phyloP scores from a whole-genome alignment of 73 alveolate species.

The Paramecium sonneborni region DNA sequence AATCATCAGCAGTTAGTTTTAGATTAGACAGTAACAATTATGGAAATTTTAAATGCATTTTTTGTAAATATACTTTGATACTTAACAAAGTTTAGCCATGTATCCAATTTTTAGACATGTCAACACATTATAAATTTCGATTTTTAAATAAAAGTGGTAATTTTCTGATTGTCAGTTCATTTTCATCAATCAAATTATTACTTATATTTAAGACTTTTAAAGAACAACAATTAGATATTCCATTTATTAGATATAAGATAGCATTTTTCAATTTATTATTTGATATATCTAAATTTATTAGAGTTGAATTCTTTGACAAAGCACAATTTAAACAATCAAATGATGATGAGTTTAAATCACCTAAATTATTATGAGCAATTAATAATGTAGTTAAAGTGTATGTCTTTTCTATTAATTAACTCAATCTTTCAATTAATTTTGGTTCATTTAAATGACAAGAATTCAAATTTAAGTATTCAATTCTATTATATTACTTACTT shows the following conservation, averaged over 20 bases:
- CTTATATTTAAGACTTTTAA: not conserved
- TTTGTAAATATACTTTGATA: not conserved
- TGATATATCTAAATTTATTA: not conserved
- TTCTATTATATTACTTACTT: not conserved
- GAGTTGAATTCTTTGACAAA: not conserved
- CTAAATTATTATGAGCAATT: not conserved
- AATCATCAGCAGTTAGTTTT: conserved; percentile 42
- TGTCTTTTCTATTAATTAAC: not conserved
- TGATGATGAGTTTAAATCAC: not conserved
- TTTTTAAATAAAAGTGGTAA: not conserved
- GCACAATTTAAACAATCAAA: not conserved
- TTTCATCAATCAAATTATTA: conserved; percentile 9
- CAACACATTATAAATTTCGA: not conserved
- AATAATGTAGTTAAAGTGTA: not conserved
- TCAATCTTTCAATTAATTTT: not conserved
- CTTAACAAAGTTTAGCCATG: not conserved
- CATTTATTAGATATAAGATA: not conserved
- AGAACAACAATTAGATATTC: conserved; percentile 8
- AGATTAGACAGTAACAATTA: not conserved
- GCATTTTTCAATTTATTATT: not conserved
- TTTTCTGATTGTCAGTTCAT: not conserved
- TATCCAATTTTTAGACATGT: conserved; percentile 6
- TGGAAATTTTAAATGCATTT: not conserved
- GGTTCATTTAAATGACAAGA: not conserved
- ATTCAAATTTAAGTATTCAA: conserved; percentile 9